Base-by-base conservation (phyloP, 2,329 filamentous ascomycete genomes). In the Alternaria consortialis region DNA sequence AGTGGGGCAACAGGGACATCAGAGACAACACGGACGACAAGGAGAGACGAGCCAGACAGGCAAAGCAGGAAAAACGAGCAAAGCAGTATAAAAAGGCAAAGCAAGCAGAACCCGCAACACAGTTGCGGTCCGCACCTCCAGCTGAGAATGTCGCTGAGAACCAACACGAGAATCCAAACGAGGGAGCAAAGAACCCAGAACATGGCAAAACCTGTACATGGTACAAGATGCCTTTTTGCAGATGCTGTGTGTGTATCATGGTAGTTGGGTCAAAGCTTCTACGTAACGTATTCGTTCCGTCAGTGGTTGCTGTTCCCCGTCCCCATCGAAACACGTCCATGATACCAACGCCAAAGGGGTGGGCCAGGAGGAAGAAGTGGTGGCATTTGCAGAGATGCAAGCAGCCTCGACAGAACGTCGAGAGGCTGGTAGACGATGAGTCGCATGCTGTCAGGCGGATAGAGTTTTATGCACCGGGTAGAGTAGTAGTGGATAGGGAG, bases 171-270 rank as follows among this genome's bases (percentile, higher is more conserved):
- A 42, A 15, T 15, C 15, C 12, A 12, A 9, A 15, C 12, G 20
- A 29, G 6, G 42, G 15, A 29, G 20, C 9, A 31, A 13, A 27
- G 20, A 42, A 40, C 4, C 5, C 5, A 12, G 31, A 4, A 25
- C 20, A 46, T 7, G 20, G 20, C 5, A 20, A 32, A 23, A 53
- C 37, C 1, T 53, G 50, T 25, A n/a, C 15, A 4, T 53, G 50
- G 50, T 53, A 53, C 12, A 53, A 43, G 20, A 7, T 42, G 1
- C 50, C 36, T 15, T 53, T 53, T 31, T 53, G 50, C 5, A 53
- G 11, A 40, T 53, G 50, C 37, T 53, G 50, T 15, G 29, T 17
- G 5, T 53, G 50, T 13, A 15, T 37, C 13, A 23, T 32, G 17
- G 34, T 46, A 12, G 17, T 9, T 5, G 40, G 23, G 20, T 13